Evolutionary conservation across 1,284 basidiomycete species (phyloP), one percentile per base, ranked within the genome.

Genomic region (Stereum hirsutum): DNA sequence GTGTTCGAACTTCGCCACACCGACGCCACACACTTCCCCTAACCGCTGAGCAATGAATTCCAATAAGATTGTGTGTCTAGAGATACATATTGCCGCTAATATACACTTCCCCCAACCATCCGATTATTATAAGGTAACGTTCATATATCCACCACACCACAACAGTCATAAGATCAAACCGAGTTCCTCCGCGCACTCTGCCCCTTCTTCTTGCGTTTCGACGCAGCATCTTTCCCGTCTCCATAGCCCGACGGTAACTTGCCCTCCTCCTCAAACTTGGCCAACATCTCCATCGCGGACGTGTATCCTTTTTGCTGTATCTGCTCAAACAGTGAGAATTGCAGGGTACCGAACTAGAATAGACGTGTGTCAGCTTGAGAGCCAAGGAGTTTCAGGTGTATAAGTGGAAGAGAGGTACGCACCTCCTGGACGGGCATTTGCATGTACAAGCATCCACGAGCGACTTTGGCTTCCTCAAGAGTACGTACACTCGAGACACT

Each of bases 401-500:
- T 6, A 25, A n/a, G 8, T 39, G 38, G n/a, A 14, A 27, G 3
- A 26, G 14, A 14, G 10, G 17, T 6, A 59, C 68, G 47, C 52
- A 81, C 86, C 65, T 85, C 82, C 55, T 93, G 87, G 15, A 98
- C 93, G 0, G 96, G 96, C 88, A 99, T 91, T 45, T 82, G 78
- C 64, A 97, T 84, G 59, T 99, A 99, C 38, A 97, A 65, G 57
- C 91, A 94, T 1, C 87, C 87, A 5, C 86, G 85, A 4, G 86
- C 77, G 3, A 76, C 75, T 62, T 99, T 99, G 20, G 93, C 94
- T 50, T 95, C 93, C 60, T 97, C 93, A 7, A 99, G 70, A 10
- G 89, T 95, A 58, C 86, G 89, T 27, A 98, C 92, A 50, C 90
- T 94, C 48, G 95, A 95, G 1, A 97, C 95, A 63, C 92, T 95